A percentile compares a stretch with the other conserved stretches of the same genome.
phyloP scores from a whole-genome alignment of 257 asterid genomes.

The Coffea canephora region DNA sequence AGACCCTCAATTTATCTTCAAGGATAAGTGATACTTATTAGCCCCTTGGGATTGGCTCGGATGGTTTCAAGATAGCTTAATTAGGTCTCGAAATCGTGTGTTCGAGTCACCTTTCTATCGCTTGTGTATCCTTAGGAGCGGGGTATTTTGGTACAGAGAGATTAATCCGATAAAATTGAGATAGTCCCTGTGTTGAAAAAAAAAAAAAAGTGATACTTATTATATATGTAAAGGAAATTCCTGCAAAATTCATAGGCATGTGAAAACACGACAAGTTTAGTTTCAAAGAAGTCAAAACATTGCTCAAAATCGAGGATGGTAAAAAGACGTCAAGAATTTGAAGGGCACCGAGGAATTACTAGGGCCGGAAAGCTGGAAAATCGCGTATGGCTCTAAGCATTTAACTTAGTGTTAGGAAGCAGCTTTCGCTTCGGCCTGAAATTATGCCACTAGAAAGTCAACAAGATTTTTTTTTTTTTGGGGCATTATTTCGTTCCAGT shows the following conservation, averaged over 20 bases:
- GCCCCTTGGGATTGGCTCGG: no score
- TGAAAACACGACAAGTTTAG: neutral
- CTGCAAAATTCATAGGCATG: neutral
- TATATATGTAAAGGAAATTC: no score
- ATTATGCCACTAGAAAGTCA: neutral
- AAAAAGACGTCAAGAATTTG: neutral
- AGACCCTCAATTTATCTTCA: neutral
- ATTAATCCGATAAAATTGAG: no score
- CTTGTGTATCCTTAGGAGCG: no score
- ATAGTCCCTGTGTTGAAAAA: no score
- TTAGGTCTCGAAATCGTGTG: no score
- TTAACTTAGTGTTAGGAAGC: neutral
- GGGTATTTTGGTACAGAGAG: no score
- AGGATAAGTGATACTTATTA: neutral
- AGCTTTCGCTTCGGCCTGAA: neutral
- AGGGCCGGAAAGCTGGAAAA: neutral
- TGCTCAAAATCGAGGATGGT: neutral
- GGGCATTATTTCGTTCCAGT: neutral
- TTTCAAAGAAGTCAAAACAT: neutral
- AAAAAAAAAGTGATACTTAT: no score
- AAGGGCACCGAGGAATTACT: neutral
- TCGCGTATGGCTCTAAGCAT: neutral
- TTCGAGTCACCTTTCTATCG: no score
- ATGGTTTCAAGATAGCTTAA: no score
- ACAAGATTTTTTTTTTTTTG: neutral